A percentile compares a stretch with the other conserved stretches of the same genome.
These are phyloP conservation scores for Dysphania ambrosioides DNA, from an alignment of 148 eudicot genomes.

Conservation along the genomic window DNA sequence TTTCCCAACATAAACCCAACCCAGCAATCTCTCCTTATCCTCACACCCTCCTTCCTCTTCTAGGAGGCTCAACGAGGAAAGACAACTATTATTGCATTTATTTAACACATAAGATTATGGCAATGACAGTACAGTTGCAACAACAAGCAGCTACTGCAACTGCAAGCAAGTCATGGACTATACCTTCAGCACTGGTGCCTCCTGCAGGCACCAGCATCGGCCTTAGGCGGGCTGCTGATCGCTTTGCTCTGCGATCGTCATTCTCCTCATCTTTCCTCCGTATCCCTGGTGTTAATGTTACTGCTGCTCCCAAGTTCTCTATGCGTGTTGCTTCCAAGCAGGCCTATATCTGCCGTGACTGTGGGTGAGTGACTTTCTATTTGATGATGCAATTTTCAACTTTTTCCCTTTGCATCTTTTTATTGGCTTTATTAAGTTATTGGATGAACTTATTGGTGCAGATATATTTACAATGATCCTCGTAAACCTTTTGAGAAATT, in stretches of 20 bases:
- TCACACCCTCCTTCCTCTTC: not conserved
- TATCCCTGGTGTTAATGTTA: conserved; percentile 28
- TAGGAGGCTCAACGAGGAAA: not conserved
- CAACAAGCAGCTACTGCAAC: conserved; percentile 19
- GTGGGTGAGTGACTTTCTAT: conserved; percentile 55
- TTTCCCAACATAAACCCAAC: conserved; percentile 10
- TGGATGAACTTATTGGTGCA: conserved; percentile 29
- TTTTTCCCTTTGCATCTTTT: not conserved
- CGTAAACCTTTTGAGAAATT: conserved; percentile 82
- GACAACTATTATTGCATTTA: not conserved
- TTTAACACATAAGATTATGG: conserved; percentile 11
- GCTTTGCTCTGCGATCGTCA: conserved; percentile 49
- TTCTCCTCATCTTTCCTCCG: conserved; percentile 50
- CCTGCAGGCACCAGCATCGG: conserved; percentile 37
- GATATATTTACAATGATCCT: conserved; percentile 80
- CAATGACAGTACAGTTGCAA: conserved; percentile 27
- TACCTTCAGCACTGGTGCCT: conserved; percentile 31
- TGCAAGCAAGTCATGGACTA: conserved; percentile 29
- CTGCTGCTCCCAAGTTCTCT: conserved; percentile 45
- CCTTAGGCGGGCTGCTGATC: conserved; percentile 37
- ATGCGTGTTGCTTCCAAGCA: conserved; percentile 89
- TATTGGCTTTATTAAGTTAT: not conserved
- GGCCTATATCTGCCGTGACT: conserved; percentile 88
- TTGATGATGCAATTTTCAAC: not conserved
- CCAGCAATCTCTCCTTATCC: conserved; percentile 6